Percentiles rank a stretch among this genome's conserved stretches.
Evolutionary conservation across 441 rosid species (phyloP).

Genomic region (Erodium chrysanthum): DNA sequence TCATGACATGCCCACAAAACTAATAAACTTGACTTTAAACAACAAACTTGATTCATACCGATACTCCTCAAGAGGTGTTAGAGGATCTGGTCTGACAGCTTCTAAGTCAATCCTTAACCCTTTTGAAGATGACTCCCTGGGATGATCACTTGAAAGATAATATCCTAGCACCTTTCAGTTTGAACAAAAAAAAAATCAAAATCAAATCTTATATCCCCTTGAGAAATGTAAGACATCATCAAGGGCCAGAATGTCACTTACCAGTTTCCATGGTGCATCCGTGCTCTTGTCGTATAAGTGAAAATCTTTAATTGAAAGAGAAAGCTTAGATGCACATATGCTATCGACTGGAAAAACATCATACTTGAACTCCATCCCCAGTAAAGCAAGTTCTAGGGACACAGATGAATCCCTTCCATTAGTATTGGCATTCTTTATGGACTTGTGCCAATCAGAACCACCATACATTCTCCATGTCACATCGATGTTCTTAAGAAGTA

Average conservation of each 20-base stretch:
- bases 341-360: constrained; percentile 58
- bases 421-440: constrained; percentile 15
- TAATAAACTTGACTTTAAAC: background rate
- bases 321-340: constrained; percentile 54
- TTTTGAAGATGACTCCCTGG: constrained; percentile 78
- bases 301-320: constrained; percentile 62
- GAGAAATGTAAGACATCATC: constrained; percentile 2
- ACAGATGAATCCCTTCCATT: constrained; percentile 50
- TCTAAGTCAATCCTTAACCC: constrained; percentile 75
- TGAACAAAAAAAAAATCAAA: constrained; percentile 16
- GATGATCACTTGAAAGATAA: constrained; percentile 75
- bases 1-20: too few species aligned
- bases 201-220: constrained; percentile 15
- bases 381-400: constrained; percentile 61
- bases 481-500: constrained; percentile 49
- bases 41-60: constrained; percentile 38
- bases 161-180: constrained; percentile 64
- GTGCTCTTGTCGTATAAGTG: constrained; percentile 64
- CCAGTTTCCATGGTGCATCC: constrained; percentile 81
- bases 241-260: constrained; percentile 25
- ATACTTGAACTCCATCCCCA: constrained; percentile 55
- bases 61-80: constrained; percentile 88
- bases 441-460: constrained; percentile 73
- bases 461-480: constrained; percentile 77
- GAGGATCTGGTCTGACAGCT: constrained; percentile 88